Evolutionary conservation across 75 land plant genomes (phyloP), one percentile per base, ranked within the genome.

Genomic region (Isoetes taiwanensis): DNA sequence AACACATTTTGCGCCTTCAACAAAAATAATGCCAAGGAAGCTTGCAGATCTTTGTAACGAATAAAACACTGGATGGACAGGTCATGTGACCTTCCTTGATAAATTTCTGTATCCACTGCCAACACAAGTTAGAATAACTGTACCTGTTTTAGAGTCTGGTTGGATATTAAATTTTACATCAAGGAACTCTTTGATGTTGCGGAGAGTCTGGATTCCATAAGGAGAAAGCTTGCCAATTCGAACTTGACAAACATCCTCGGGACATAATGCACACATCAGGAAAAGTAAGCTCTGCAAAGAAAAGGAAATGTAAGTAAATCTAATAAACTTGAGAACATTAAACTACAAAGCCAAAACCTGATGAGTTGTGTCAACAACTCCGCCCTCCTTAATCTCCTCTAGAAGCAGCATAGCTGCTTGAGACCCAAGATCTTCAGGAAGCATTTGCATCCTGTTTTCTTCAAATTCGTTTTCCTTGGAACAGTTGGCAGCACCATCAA

Each of bases 171-270:
- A 94, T 39, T 65, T 79, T 19, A 89, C 80, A 17, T 74, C 86
- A 14, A 88, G 75, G 37, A 89, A 84, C 59, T 94, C 86, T 59
- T 74, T 73, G 34, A 94, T 85, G 32, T 76, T 61, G 48, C 89
- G 64, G 25, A 94, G 70, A 3, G 83, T 74, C 50, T 80, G 76
- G 28, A 94, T 89, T 10, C 72, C 90, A 63, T 89, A 66, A 5
- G 96, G 79, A 1, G 96, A 77, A 17, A 94, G 90, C 75, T 84
- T 82, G n/a, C 96, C 99, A 14, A 94, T 96, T 6, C 96, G 76
- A 31, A 89, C 80, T 60, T 89, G 84, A 27, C 86, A 88, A 6
- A 94, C 86, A 72, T 89, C 99, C 63, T 71, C 80, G 3, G 86
- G 90, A 62, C 98, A 88, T 31, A 94, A 31, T 16, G 96, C 96